Evolutionary conservation across 306 rosid genomes (phyloP).

Genomic region (Dalbergia cochinchinensis): DNA sequence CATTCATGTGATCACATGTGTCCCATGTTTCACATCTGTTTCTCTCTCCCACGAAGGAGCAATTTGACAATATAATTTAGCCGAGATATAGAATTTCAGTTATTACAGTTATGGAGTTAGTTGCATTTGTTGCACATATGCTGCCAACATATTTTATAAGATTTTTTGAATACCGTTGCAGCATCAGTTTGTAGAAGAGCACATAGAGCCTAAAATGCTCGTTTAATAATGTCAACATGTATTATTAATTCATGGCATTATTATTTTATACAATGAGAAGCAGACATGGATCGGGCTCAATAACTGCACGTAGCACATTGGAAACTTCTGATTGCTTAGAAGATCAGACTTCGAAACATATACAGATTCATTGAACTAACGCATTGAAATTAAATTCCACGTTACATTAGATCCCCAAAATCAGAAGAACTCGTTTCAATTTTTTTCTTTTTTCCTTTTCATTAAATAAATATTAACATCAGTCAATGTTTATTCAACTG

Average conservation of each 20-base stretch:
- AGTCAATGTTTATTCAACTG: no score
- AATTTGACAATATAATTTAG: conserved; percentile 51
- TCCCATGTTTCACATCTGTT: conserved; percentile 70
- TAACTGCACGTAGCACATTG: conserved; percentile 43
- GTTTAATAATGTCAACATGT: conserved; percentile 45
- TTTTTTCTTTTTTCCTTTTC: background rate
- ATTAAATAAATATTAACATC: no score
- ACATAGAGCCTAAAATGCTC: conserved; percentile 3
- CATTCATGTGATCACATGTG: conserved; percentile 84
- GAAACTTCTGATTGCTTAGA: conserved; percentile 44
- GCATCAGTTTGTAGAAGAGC: background rate
- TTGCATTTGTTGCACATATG: conserved; percentile 48
- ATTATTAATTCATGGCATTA: background rate
- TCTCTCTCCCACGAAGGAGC: conserved; percentile 49
- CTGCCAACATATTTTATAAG: conserved; percentile 16
- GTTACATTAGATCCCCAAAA: conserved; percentile 22
- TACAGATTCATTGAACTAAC: conserved; percentile 53
- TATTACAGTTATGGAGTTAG: conserved; percentile 81
- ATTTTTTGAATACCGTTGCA: background rate
- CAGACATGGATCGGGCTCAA: conserved; percentile 53
- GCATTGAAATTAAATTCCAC: conserved; percentile 12
- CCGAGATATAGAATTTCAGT: conserved; percentile 60
- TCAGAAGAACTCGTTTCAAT: background rate
- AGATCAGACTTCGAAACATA: conserved; percentile 39
- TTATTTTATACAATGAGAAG: conserved; percentile 31